These are phyloP conservation scores for Ganoderma lingzhi DNA, from an alignment of 1,284 basidiomycete species.

Conservation along the genomic window DNA sequence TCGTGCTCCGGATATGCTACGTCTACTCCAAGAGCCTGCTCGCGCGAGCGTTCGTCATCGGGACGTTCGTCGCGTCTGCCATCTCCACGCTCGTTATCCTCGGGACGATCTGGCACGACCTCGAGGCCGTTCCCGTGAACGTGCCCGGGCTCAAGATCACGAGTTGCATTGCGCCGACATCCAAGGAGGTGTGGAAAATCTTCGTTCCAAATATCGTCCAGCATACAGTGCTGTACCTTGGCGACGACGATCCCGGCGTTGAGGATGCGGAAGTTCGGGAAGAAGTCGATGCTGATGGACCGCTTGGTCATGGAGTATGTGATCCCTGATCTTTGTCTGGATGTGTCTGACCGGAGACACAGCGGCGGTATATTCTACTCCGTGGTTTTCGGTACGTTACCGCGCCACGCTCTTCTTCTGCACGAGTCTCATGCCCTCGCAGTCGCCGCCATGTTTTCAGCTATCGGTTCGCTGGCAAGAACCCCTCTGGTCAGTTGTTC, in stretches of 20 bases:
- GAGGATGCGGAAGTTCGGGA: conserved; percentile 23
- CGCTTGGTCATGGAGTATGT: conserved; percentile 39
- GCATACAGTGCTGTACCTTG: conserved; percentile 37
- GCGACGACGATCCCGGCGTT: conserved; percentile 35
- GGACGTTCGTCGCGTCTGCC: conserved; percentile 25
- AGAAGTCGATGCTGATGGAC: conserved; percentile 29
- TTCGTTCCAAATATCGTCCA: conserved; percentile 34
- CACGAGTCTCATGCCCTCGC: not conserved
- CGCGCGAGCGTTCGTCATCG: conserved; percentile 28
- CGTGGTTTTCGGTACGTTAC: conserved; percentile 33
- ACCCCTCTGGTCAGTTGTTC: conserved; percentile 23
- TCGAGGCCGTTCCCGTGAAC: conserved; percentile 22
- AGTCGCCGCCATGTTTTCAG: conserved; percentile 32
- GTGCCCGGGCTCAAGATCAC: conserved; percentile 23
- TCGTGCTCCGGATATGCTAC: conserved; percentile 42
- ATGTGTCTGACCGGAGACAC: not conserved
- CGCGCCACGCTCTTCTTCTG: too few species aligned
- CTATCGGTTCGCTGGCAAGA: conserved; percentile 28
- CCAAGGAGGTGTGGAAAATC: conserved; percentile 34
- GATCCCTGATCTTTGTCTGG: too few species aligned
- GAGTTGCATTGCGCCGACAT: conserved; percentile 34
- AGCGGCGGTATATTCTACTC: conserved; percentile 40
- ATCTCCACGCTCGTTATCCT: conserved; percentile 21
- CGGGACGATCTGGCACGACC: conserved; percentile 27
- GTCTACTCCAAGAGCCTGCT: conserved; percentile 35